Conservation (phyloP, 2,329 filamentous ascomycete species). For the Sporothrix dimorphospora region DNA sequence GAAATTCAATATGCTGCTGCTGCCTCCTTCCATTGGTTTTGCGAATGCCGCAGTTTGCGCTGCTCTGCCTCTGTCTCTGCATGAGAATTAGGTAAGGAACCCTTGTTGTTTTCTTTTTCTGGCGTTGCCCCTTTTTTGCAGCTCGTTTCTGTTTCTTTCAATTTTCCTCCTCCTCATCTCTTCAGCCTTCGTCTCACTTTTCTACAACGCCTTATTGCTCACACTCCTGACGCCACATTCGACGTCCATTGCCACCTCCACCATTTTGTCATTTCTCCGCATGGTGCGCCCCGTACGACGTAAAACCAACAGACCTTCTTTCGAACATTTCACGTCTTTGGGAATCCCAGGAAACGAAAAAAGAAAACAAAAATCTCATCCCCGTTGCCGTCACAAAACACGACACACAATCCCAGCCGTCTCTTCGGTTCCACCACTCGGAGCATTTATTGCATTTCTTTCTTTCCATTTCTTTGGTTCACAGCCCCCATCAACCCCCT, state of each 20-base stretch:
- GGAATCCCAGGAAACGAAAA: background rate
- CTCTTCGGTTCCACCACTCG: background rate
- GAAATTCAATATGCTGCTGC: background rate
- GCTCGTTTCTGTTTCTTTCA: background rate
- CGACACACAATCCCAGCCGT: background rate
- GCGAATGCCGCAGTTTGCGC: constrained; percentile 9
- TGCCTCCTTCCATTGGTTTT: background rate
- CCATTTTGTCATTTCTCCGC: background rate
- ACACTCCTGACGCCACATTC: background rate
- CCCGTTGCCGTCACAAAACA: background rate
- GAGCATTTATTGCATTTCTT: background rate
- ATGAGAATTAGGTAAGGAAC: background rate
- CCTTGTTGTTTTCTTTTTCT: background rate
- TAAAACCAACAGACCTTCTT: background rate
- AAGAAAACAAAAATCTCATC: background rate
- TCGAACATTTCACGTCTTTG: background rate
- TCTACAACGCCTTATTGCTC: background rate
- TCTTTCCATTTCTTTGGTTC: background rate
- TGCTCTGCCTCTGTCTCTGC: background rate
- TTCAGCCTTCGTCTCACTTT: background rate
- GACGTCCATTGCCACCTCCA: background rate
- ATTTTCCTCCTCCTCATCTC: no score
- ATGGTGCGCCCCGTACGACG: background rate
- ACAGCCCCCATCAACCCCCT: background rate
- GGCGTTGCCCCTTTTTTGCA: background rate